These are phyloP conservation scores for Prunus mira DNA, from an alignment of 306 rosid species.

Conservation along the genomic window DNA sequence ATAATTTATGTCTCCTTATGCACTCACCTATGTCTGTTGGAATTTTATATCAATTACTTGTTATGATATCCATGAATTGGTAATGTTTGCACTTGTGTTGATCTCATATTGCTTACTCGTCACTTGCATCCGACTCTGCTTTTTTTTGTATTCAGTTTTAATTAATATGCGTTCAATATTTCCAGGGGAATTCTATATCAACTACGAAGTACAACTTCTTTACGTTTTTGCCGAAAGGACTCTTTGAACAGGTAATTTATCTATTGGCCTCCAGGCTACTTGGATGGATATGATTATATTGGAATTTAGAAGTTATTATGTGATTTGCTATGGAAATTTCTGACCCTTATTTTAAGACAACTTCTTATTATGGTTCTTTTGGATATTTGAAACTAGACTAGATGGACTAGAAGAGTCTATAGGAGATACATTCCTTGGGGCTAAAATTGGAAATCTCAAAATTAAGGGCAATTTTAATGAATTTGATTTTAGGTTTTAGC, in stretches of 20 bases:
- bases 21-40: neutral
- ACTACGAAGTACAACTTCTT: conserved; percentile 87
- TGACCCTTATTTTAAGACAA: neutral
- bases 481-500: neutral
- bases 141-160: conserved; percentile 8
- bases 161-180: conserved; percentile 19
- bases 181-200: conserved; percentile 90
- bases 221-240: conserved; percentile 86
- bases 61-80: neutral
- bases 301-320: neutral
- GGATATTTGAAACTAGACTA: neutral
- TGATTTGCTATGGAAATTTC: neutral
- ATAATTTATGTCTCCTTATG: neutral
- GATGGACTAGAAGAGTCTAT: neutral
- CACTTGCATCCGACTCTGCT: neutral
- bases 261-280: conserved; percentile 22
- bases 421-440: neutral
- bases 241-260: conserved; percentile 87
- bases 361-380: neutral
- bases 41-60: neutral
- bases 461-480: neutral
- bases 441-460: neutral
- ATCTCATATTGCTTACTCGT: conserved; percentile 11
- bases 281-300: neutral
- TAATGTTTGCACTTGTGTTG: neutral